These are phyloP conservation scores for Selaginella moellendorffii DNA, from an alignment of 75 land plant species.

Conservation along the genomic window DNA sequence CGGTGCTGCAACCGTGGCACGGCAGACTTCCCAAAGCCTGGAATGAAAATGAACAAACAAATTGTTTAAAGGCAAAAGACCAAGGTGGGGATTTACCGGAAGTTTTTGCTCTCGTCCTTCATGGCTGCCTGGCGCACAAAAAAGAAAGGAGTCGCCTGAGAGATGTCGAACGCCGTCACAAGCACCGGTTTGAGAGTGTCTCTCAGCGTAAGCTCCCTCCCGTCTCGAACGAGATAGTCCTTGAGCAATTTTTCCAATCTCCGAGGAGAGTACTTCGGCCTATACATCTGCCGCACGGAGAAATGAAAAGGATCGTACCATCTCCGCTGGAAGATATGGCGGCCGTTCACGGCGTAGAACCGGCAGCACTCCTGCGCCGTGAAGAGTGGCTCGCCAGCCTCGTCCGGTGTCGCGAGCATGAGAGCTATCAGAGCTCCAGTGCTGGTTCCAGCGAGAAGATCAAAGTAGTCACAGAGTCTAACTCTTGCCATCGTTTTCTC, in stretches of 20 bases:
- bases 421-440: conserved; percentile 20
- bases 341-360: conserved; percentile 13
- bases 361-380: conserved; percentile 21
- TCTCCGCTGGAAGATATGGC: conserved; percentile 14
- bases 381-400: conserved; percentile 15
- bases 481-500: conserved; percentile 6
- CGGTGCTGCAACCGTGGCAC: conserved; percentile 8
- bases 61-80: background rate
- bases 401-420: conserved; percentile 17
- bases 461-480: conserved; percentile 19
- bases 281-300: conserved; percentile 12
- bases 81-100: conserved; percentile 8
- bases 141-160: conserved; percentile 19
- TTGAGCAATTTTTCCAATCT: conserved; percentile 21
- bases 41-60: background rate
- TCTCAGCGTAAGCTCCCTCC: conserved; percentile 16
- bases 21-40: conserved; percentile 7
- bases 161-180: conserved; percentile 23
- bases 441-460: conserved; percentile 22
- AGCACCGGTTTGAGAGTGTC: conserved; percentile 22
- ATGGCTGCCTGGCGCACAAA: conserved; percentile 19
- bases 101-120: conserved; percentile 19
- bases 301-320: conserved; percentile 23
- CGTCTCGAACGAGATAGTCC: conserved; percentile 14
- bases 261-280: conserved; percentile 24